Evolutionary conservation across 129 eudicot species (phyloP), one percentile per base, ranked within the genome.

Genomic region (Pulicaria dysenterica): DNA sequence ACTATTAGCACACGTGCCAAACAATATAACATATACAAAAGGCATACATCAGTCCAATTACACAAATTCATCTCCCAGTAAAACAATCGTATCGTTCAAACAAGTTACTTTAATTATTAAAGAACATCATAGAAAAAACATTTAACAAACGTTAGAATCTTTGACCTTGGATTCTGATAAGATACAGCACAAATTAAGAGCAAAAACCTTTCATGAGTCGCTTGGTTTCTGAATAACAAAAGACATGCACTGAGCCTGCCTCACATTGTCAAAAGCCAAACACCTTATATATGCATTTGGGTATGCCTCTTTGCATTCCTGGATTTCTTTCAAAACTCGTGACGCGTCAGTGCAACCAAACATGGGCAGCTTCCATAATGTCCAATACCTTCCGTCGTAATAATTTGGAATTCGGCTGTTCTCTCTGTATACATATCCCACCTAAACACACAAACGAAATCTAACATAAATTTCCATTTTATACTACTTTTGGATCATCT

Each of bases 351-450:
- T 77, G 86, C 90, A 88, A 16, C 89, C 89, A 80, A 87, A 84
- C 93, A 87, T 84, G 4, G 89, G 89, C 81, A 87, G 73, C 68
- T 87, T 87, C 93, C 93, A 84, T 67, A 87, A 3, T 24, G 87
- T 87, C 93, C 87, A 82, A 62, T 84, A 87, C 69, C 89, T 84
- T 76, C 93, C 93, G 46, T 87, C 89, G 46, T 87, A 87, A 85
- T 84, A 87, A 44, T 80, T 77, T 11, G 93, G 89, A 55, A 84
- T 82, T 48, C 77, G 36, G 64, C 84, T 84, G 43, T 87, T 84
- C 72, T 82, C 87, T 62, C 89, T 80, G 39, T 17, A 72, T 42
- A 87, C 87, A 61, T 74, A 72, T 38, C 93, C 93, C 64, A 77
- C 76, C 92, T 85, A 36, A 43, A 66, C 37, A 41, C 19, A 62